phyloP scores from a whole-genome alignment of 768 basidiomycete genomes.

The Krasilnikovozyma curviuscula region DNA sequence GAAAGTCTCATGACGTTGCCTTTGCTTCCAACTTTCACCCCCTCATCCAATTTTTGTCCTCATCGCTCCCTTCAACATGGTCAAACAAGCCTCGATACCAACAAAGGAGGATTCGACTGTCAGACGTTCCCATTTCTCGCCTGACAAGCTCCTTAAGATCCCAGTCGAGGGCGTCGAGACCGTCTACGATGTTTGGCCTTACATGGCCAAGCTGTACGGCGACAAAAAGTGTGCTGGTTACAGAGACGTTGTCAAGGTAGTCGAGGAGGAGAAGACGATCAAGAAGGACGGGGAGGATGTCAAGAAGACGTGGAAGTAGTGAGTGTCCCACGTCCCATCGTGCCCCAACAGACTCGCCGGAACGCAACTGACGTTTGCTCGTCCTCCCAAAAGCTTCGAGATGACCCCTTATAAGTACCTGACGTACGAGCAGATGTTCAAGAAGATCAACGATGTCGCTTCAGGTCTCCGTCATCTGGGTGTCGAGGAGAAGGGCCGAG shows the following conservation, averaged over 20 bases:
- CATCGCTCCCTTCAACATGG: not conserved
- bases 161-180: conserved; percentile 19
- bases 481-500: conserved; percentile 15
- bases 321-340: conserved; percentile 4
- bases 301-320: conserved; percentile 26
- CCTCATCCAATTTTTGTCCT: not conserved
- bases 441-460: conserved; percentile 12
- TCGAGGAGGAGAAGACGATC: conserved; percentile 24
- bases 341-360: not conserved
- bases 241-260: conserved; percentile 20
- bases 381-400: conserved; percentile 19
- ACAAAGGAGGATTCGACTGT: conserved; percentile 17
- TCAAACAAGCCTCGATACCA: conserved; percentile 17
- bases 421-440: conserved; percentile 19
- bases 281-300: conserved; percentile 17
- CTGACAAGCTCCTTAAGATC: conserved; percentile 18
- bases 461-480: conserved; percentile 18
- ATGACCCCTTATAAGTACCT: conserved; percentile 21
- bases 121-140: conserved; percentile 19
- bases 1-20: too few relatives aligned
- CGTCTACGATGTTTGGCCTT: conserved; percentile 20
- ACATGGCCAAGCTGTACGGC: conserved; percentile 21
- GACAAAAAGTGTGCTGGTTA: conserved; percentile 18
- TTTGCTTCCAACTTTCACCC: too few relatives aligned
- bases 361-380: not conserved